These are phyloP conservation scores for Starmerella scarabaei DNA, from an alignment of 805 yeast species.

Conservation along the genomic window DNA sequence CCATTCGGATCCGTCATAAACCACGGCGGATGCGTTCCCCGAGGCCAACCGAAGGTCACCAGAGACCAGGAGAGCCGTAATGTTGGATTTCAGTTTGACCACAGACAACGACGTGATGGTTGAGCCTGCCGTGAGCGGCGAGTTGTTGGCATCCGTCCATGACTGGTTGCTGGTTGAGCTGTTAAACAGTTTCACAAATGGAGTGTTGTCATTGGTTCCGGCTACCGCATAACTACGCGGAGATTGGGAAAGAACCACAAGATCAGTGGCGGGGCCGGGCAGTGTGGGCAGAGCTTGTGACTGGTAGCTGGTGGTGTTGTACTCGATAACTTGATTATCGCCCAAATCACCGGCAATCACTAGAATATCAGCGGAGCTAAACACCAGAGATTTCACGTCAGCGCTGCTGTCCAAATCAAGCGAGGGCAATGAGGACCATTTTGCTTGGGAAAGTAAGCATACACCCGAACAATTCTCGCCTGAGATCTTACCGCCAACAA, in stretches of 20 bases:
- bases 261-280: slow-evolving; percentile 23
- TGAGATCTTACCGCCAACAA: slow-evolving; percentile 13
- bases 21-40: slow-evolving; percentile 40
- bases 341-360: slow-evolving; percentile 45
- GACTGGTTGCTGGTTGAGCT: background rate
- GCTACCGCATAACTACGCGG: slow-evolving; percentile 4
- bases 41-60: slow-evolving; percentile 34
- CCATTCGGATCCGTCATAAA: slow-evolving; percentile 57
- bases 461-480: slow-evolving; percentile 30
- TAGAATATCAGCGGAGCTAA: slow-evolving; percentile 31
- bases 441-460: slow-evolving; percentile 32
- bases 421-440: slow-evolving; percentile 4
- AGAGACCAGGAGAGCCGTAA: slow-evolving; percentile 40
- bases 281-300: slow-evolving; percentile 32
- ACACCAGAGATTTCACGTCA: slow-evolving; percentile 19
- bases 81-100: slow-evolving; percentile 22
- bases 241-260: slow-evolving; percentile 10
- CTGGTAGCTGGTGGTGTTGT: slow-evolving; percentile 37
- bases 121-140: slow-evolving; percentile 1
- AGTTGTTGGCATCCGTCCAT: slow-evolving; percentile 6
- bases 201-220: background rate
- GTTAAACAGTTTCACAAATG: slow-evolving; percentile 4
- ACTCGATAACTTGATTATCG: slow-evolving; percentile 36
- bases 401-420: slow-evolving; percentile 4
- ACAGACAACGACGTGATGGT: slow-evolving; percentile 3